phyloP scores from a whole-genome alignment of 163 green algal species.

The Prototheca cutis region DNA sequence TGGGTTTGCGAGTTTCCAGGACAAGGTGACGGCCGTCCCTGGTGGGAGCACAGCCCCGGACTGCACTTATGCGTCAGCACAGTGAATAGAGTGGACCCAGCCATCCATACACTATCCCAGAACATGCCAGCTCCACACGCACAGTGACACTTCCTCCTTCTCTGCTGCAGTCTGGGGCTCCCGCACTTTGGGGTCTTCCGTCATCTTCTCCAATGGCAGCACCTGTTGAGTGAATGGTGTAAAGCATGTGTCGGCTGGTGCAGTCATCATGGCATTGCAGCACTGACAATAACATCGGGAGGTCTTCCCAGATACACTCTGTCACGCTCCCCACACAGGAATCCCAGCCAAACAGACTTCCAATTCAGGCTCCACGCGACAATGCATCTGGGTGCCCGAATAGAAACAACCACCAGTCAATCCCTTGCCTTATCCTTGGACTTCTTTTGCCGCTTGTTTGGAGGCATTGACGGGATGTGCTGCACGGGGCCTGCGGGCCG shows the following conservation, averaged over 20 bases:
- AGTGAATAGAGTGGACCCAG: not conserved
- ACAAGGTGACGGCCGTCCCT: not conserved
- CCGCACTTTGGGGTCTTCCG: constrained; percentile 11
- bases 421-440: not conserved
- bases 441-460: not conserved
- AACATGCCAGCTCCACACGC: not conserved
- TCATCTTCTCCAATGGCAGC: not conserved
- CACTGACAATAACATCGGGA: not conserved
- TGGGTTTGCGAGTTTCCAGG: not conserved
- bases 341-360: not conserved
- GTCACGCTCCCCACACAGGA: not conserved
- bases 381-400: too few relatives aligned
- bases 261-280: not conserved
- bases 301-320: not conserved
- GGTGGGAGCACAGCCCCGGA: not conserved
- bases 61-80: too few relatives aligned
- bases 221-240: not conserved
- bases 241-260: not conserved
- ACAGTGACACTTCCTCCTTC: constrained; percentile 3
- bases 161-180: constrained; percentile 14
- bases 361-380: too few relatives aligned
- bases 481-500: not conserved
- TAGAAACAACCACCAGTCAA: constrained; percentile 3
- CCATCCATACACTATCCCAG: not conserved
- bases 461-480: not conserved